phyloP scores from a whole-genome alignment of 129 eudicot genomes.

The Arctium lappa region DNA sequence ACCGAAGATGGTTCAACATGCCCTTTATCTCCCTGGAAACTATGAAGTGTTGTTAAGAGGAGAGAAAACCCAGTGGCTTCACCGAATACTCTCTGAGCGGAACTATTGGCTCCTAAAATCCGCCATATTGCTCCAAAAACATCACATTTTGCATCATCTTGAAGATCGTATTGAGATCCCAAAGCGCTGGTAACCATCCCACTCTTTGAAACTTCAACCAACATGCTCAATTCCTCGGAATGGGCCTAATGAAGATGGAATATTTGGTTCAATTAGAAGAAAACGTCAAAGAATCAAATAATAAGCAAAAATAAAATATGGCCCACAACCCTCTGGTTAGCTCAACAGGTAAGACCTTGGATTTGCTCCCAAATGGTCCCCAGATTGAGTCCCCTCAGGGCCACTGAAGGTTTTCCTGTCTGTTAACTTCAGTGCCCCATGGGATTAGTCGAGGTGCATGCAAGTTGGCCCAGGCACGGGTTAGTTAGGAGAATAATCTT shows the following conservation, averaged over 20 bases:
- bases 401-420: background rate
- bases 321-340: background rate
- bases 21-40: constrained; percentile 67
- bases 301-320: background rate
- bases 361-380: background rate
- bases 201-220: constrained; percentile 88
- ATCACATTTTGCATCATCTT: constrained; percentile 86
- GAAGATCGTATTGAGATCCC: constrained; percentile 84
- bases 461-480: background rate
- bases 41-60: constrained; percentile 74
- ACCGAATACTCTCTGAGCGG: constrained; percentile 97
- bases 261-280: background rate
- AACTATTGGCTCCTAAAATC: constrained; percentile 58
- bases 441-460: background rate
- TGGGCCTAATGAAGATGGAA: constrained; percentile 57
- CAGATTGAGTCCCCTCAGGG: background rate
- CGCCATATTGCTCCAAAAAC: constrained; percentile 95
- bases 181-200: constrained; percentile 89
- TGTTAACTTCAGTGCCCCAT: background rate
- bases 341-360: background rate
- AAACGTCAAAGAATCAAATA: background rate
- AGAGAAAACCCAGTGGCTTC: constrained; percentile 98
- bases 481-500: no score
- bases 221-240: constrained; percentile 80
- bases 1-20: constrained; percentile 30